Evolutionary conservation across 768 basidiomycete species (phyloP).

Genomic region (Dentipellis fragilis): DNA sequence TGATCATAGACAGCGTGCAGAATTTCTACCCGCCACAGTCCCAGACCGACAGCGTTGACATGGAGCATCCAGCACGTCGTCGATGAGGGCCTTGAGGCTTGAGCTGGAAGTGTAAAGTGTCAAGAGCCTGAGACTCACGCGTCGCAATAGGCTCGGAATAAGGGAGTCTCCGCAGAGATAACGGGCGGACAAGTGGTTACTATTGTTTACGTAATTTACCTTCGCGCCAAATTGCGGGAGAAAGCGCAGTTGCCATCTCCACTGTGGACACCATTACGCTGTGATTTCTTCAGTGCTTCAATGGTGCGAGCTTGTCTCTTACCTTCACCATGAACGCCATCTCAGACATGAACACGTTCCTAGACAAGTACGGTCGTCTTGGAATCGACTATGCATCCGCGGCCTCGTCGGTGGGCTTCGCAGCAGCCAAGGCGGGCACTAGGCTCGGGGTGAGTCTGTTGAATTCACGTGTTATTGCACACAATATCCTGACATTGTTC

Average conservation of each 20-base stretch:
- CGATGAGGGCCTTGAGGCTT: too few species aligned
- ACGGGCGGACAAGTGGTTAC: not conserved
- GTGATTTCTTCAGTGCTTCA: not conserved
- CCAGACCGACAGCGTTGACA: too few species aligned
- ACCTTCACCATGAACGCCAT: not conserved
- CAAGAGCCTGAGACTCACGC: too few species aligned
- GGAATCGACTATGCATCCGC: conserved; percentile 60
- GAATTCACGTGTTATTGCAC: not conserved
- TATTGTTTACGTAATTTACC: not conserved
- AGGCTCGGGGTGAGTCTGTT: conserved; percentile 51
- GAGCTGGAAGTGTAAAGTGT: too few species aligned
- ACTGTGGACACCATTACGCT: too few species aligned
- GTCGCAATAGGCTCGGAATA: too few species aligned
- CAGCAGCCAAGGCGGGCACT: conserved; percentile 56
- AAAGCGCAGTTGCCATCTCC: too few species aligned
- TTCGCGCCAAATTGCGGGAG: too few species aligned
- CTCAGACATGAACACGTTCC: conserved; percentile 22
- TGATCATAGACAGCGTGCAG: not conserved
- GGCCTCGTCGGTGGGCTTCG: conserved; percentile 55
- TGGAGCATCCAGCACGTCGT: too few species aligned
- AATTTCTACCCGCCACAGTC: too few species aligned
- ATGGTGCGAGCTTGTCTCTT: not conserved
- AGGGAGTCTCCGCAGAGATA: too few species aligned
- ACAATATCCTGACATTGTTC: conserved; percentile 1
- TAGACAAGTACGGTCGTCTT: conserved; percentile 38